Base-by-base conservation (phyloP, 805 yeast species). In the Candida sphagnicola region DNA sequence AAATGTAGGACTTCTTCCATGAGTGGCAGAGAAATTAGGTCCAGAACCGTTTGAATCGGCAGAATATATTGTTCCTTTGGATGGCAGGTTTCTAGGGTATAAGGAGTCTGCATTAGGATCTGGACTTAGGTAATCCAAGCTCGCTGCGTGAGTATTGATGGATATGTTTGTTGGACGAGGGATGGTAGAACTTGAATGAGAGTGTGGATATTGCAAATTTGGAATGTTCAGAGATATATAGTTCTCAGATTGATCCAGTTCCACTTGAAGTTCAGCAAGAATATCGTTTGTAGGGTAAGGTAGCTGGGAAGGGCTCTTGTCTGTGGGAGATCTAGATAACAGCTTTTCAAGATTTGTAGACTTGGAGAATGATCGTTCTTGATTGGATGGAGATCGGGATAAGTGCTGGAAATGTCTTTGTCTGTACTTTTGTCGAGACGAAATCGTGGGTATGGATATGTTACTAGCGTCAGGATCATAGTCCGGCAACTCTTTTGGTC, bases 401-500 rank as follows among this genome's bases (percentile, higher is more conserved):
- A 42, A 12, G 18, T 42, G 39, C 19, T 42, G 45, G 29, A 34
- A 42, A 26, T 19, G 28, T 24, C 39, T 31, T 31, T 31, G 34
- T 30, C 42, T 8, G 21, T 31, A 23, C 15, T n/a, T 34, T 15
- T 28, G 25, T 31, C 33, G 5, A 29, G 34, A 28, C 17, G 28
- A n/a, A n/a, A 21, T 28, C 21, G 17, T 42, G 32, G 26, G 40
- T 44, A 14, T 41, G 31, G 31, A 38, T 19, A 12, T 25, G 15
- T 12, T 34, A 12, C 37, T 31, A 12, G 38, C 28, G 5, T 44
- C 38, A 1, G 36, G 35, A 16, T 56, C 56, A 39, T 65, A 67
- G 13, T 61, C 65, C 4, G 68, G 64, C 16, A 67, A 46, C 31
- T 57, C 62, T 46, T 61, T 59, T 2, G 73, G 73, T 1, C 73